Base-by-base conservation (phyloP, 2,329 filamentous ascomycete species). In the Exophiala alcalophila region DNA sequence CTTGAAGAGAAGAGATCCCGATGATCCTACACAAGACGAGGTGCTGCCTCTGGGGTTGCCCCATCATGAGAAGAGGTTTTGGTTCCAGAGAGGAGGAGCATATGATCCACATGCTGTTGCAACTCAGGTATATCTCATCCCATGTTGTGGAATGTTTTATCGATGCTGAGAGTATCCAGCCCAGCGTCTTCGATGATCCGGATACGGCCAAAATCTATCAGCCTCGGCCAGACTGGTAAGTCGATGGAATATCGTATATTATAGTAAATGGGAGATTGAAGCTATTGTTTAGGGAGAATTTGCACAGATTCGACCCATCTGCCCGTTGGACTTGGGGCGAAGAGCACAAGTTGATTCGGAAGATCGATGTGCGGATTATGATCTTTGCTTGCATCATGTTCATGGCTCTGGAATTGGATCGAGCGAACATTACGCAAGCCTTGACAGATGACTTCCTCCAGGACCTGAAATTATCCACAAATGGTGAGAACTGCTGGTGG, bases 331-430 rank as follows among this genome's bases (percentile, higher is more conserved):
- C 44, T 8, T 44, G 24, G 27, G 45, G 47, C 10, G 54, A 57
- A 44, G 54, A 55, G 45, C 33, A 40, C 24, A 52, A 21, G 18
- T 18, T 57, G 18, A 46, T 57, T 18, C 40, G 51, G 19, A 55
- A 55, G 40, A 49, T 47, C 21, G 62, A 64, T 37, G 47, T 44
- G 39, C 47, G 44, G 19, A 59, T 63, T 12, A 57, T 56, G 35
- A 38, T 53, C 6, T 62, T 41, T 50, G 47, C 50, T 53, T 75
- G 73, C 41, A 57, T 77, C 25, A 77, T 77, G 74, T 80, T 80
- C 60, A 76, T 80, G 38, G 76, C 71, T 0, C 62, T 81, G 2
- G 74, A 81, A 53, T 62, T 81, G 4, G 77, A 80, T 55, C 67
- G 78, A 27, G 74, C 76, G 19, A 81, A 81, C 53, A 63, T 81